phyloP scores from a whole-genome alignment of 257 asterid genomes.

The Scutellaria barbata region DNA sequence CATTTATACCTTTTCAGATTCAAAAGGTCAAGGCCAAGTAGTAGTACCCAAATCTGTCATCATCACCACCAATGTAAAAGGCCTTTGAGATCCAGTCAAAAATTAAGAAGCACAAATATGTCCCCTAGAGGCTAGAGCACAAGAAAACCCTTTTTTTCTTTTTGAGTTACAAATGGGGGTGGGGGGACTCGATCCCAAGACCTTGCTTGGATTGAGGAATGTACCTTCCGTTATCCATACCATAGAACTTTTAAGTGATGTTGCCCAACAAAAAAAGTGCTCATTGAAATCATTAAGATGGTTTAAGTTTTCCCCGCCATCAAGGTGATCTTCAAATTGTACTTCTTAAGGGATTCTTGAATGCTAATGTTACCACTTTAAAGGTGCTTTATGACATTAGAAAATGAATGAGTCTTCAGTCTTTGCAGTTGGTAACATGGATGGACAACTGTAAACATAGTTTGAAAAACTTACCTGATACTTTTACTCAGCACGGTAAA shows the following conservation, averaged over 20 bases:
- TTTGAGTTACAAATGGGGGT: too few species aligned
- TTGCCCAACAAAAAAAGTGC: neutral
- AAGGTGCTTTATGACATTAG: neutral
- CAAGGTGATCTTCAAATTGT: slow-evolving; percentile 1
- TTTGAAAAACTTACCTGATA: slow-evolving; percentile 1
- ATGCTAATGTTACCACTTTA: neutral
- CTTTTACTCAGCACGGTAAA: slow-evolving; percentile 14
- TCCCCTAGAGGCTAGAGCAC: neutral
- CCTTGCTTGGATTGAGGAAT: too few species aligned
- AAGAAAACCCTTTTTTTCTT: neutral
- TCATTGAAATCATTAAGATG: neutral
- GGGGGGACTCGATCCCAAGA: too few species aligned
- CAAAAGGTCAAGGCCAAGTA: neutral
- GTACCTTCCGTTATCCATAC: neutral
- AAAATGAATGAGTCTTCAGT: slow-evolving; percentile 16
- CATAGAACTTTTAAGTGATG: slow-evolving; percentile 2
- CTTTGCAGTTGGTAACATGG: slow-evolving; percentile 28
- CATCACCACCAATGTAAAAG: neutral
- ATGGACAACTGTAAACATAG: slow-evolving; percentile 8
- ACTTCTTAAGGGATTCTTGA: neutral
- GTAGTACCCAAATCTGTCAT: neutral
- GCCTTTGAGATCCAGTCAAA: slow-evolving; percentile 10
- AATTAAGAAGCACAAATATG: slow-evolving; percentile 8
- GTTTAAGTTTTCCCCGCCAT: neutral
- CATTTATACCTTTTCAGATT: neutral